Percentiles rank a stretch among this genome's conserved stretches.
These are phyloP conservation scores for Tagetes patula DNA, from an alignment of 129 eudicot genomes.

Conservation along the genomic window DNA sequence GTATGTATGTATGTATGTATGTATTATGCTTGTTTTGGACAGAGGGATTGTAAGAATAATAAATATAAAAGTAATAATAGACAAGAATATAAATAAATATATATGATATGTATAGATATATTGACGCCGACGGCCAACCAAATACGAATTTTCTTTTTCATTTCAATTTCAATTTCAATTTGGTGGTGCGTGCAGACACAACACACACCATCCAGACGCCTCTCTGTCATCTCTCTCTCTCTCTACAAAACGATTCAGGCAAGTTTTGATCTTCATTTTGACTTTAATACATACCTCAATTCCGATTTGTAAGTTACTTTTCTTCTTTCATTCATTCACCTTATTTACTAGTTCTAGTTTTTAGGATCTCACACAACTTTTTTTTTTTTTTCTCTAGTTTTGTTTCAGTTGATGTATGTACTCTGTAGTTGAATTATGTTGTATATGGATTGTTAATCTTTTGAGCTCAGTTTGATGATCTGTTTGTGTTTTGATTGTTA, in stretches of 20 bases:
- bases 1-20: too few relatives aligned
- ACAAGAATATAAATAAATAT: neutral
- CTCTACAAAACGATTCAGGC: slow-evolving; percentile 36
- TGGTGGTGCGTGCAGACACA: slow-evolving; percentile 40
- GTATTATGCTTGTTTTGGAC: too few relatives aligned
- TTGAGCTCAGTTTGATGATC: slow-evolving; percentile 13
- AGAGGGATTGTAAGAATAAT: too few relatives aligned
- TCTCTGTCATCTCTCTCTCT: slow-evolving; percentile 38
- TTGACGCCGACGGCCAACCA: slow-evolving; percentile 48
- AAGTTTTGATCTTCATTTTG: slow-evolving; percentile 11
- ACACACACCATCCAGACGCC: slow-evolving; percentile 31
- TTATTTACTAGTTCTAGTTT: slow-evolving; percentile 1
- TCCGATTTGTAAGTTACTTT: slow-evolving; percentile 7
- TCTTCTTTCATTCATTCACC: neutral
- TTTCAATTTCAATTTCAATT: slow-evolving; percentile 36
- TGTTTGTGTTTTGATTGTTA: neutral
- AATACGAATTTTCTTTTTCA: slow-evolving; percentile 28
- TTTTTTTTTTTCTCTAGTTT: neutral
- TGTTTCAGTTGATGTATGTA: neutral
- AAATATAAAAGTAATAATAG: neutral
- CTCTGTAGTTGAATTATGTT: neutral
- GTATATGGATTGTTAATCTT: neutral
- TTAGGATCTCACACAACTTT: slow-evolving; percentile 2
- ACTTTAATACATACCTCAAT: slow-evolving; percentile 5
- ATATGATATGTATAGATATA: neutral